These are phyloP conservation scores for Saccharomyces kudriavzevii DNA, from an alignment of 805 yeast genomes.

Conservation along the genomic window DNA sequence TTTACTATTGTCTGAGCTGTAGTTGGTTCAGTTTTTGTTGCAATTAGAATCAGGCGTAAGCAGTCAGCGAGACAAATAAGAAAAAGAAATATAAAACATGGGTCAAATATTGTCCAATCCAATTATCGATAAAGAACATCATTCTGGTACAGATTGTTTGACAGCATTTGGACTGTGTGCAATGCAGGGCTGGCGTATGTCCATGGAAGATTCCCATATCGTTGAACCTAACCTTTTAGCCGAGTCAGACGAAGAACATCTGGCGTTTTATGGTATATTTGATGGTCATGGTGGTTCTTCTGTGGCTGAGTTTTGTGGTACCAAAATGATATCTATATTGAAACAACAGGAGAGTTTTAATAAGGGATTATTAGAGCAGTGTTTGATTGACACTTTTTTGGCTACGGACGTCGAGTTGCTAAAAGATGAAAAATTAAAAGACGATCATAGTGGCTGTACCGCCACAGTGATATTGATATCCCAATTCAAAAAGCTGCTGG, in stretches of 20 bases:
- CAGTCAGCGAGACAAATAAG: background rate
- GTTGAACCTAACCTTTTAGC: conserved; percentile 30
- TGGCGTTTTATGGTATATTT: conserved; percentile 85
- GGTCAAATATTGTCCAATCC: conserved; percentile 97
- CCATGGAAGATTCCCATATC: conserved; percentile 95
- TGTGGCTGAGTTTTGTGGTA: conserved; percentile 83
- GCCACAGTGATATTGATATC: conserved; percentile 84
- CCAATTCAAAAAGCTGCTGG: conserved; percentile 33
- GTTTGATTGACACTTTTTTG: conserved; percentile 76
- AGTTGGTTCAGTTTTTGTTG: background rate
- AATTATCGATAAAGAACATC: conserved; percentile 60
- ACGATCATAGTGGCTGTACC: conserved; percentile 92
- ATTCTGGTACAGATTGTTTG: conserved; percentile 55
- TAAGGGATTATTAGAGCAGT: conserved; percentile 51
- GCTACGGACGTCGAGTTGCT: conserved; percentile 76
- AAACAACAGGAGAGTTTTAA: conserved; percentile 50
- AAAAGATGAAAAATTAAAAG: conserved; percentile 52
- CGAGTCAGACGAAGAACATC: conserved; percentile 34
- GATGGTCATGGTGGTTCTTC: conserved; percentile 97
- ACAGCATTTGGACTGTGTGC: conserved; percentile 78
- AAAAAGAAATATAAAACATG: conserved; percentile 38
- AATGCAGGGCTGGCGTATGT: conserved; percentile 99
- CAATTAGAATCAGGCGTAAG: conserved; percentile 21
- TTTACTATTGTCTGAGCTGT: background rate
- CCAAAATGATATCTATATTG: conserved; percentile 59